These are phyloP conservation scores for Sporothrix pallida DNA, from an alignment of 2,329 filamentous ascomycete species.

Conservation along the genomic window DNA sequence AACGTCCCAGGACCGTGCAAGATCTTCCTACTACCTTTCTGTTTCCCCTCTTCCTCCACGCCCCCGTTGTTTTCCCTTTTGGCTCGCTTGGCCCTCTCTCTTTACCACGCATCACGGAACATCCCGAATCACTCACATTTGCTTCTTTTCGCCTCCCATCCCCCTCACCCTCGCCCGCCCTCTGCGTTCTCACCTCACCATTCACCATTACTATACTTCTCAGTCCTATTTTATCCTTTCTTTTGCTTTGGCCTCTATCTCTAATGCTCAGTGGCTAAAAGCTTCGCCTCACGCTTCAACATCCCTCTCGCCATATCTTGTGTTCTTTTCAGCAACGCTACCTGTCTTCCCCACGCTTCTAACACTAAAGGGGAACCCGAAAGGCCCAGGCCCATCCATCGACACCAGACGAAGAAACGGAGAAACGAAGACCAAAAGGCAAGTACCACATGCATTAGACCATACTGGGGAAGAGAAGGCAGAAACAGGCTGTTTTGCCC, in stretches of 20 bases:
- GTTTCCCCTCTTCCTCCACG: neutral
- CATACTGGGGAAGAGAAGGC: neutral
- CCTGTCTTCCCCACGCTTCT: neutral
- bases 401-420: neutral
- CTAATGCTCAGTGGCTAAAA: constrained; percentile 16
- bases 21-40: too few relatives aligned
- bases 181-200: neutral
- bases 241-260: constrained; percentile 13
- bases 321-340: neutral
- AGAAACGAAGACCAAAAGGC: neutral
- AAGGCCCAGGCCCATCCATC: constrained; percentile 18
- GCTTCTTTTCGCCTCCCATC: neutral
- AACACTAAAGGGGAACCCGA: neutral
- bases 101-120: constrained; percentile 18
- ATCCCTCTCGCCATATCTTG: neutral
- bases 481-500: neutral
- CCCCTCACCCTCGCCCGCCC: constrained; percentile 12
- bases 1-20: neutral
- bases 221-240: neutral
- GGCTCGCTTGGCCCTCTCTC: neutral
- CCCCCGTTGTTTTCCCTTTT: neutral
- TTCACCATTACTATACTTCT: neutral
- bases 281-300: constrained; percentile 9
- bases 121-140: constrained; percentile 22
- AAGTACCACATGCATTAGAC: constrained; percentile 5